Percentiles rank a stretch among this genome's conserved stretches.
Evolutionary conservation across 805 yeast species (phyloP).

Genomic region (Sporopachydermia lactativora): DNA sequence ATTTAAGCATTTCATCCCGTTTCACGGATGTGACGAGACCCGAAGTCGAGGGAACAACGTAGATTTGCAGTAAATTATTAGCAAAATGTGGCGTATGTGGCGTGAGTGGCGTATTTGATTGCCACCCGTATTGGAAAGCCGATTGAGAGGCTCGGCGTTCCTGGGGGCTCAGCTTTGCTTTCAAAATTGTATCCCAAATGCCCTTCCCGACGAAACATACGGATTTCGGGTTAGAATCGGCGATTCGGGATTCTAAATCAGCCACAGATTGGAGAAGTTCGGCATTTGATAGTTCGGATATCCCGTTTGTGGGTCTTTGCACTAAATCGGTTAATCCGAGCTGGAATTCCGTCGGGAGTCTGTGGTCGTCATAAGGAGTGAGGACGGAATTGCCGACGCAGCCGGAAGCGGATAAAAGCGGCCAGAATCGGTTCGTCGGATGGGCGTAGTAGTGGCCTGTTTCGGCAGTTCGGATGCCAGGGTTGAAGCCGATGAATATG

Average conservation of each 20-base stretch:
- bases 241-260: slow-evolving; percentile 31
- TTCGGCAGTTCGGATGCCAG: slow-evolving; percentile 47
- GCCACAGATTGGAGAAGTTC: slow-evolving; percentile 49
- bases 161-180: slow-evolving; percentile 18
- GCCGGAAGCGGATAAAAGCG: slow-evolving; percentile 37
- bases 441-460: slow-evolving; percentile 66
- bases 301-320: slow-evolving; percentile 44
- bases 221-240: slow-evolving; percentile 22
- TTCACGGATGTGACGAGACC: slow-evolving; percentile 48
- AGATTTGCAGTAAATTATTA: slow-evolving; percentile 20
- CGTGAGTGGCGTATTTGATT: slow-evolving; percentile 12
- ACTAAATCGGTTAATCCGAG: slow-evolving; percentile 67
- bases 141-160: too few species aligned
- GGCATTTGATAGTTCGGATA: slow-evolving; percentile 32
- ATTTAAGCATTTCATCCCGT: slow-evolving; percentile 27
- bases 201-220: slow-evolving; percentile 61
- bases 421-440: slow-evolving; percentile 56
- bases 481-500: slow-evolving; percentile 61
- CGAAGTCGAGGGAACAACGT: slow-evolving; percentile 60
- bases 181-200: slow-evolving; percentile 49
- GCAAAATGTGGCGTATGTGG: slow-evolving; percentile 13
- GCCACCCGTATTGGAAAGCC: slow-evolving; percentile 42
- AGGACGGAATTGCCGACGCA: slow-evolving; percentile 23
- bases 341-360: slow-evolving; percentile 26
- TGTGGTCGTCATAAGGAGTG: slow-evolving; percentile 26